Base-by-base conservation (phyloP, 2,329 filamentous ascomycete species). In the Penicillium glabrum region DNA sequence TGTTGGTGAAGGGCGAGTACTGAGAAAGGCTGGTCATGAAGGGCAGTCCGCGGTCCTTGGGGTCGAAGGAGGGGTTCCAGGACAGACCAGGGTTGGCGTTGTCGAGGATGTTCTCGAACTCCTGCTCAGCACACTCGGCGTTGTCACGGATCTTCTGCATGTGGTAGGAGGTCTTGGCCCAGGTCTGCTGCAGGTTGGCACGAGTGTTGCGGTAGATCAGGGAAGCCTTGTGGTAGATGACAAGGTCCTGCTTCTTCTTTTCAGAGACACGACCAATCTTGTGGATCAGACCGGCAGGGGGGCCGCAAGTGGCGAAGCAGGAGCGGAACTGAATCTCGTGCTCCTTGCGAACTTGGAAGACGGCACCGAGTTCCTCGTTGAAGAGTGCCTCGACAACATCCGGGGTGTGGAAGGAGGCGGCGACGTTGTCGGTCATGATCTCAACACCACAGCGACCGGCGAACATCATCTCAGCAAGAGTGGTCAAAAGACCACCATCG, bases 401-500 rank as follows among this genome's bases (percentile, higher is more conserved):
- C 46, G 85, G 79, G 10, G 83, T 82, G 44, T 87, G 81, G 24
- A 85, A 86, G 58, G 85, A 86, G 27, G 83, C 77, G 61, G 75
- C 79, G 46, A 80, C 77, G 53, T 83, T 84, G 70, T 97, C 93
- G 56, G 97, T 80, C 81, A 90, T 89, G 58, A 98, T 81, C 65
- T 96, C 90, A 29, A 91, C 83, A 59, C 93, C 95, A 68, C 90
- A 96, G 54, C 93, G 89, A 27, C 95, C 95, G 31, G 95, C 93
- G 72, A 98, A 98, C 86, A 96, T 96, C 95, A 98, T 98, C 77
- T 99, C 95, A 3, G 88, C 90, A 33, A 98, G 78, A 6, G 93
- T 93, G 1, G 93, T 95, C 71, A 98, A 85, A 10, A 98, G 80
- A 68, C 95, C 95, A 73, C 93, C 95, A 72, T 98, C 93, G 0